Base-by-base conservation (phyloP, 106 monocot species). In the Vanilla planifolia region DNA sequence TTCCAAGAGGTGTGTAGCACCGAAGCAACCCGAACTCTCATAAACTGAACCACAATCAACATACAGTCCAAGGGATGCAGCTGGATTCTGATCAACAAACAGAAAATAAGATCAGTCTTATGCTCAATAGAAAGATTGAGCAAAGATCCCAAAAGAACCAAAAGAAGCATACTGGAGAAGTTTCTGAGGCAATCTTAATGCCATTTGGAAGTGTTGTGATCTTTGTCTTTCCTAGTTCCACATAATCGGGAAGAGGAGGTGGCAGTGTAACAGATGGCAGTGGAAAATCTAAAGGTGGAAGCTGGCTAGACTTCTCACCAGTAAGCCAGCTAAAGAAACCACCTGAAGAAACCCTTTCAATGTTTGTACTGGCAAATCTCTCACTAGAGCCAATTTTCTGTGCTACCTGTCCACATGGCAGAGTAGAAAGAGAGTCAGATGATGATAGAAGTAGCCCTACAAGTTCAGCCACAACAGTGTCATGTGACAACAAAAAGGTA, bases 1-100 rank as follows among this genome's bases (percentile, higher is more conserved):
- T 61, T 92, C 92, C 72, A 92, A 73, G 8, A 92, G 68, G 50
- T 86, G 86, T 15, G 86, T 70, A 27, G 62, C 77, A 33, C 92
- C 92, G 70, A 66, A 81, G 22, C 83, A 80, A 16, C 17, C 23
- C n/a, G 83, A 72, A 50, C 80, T 78, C 64, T 92, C 92, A 71
- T 87, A 92, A n/a, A 87, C 71, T 55, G 92, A 92, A 70, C 92
- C 92, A 67, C 83, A 78, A 21, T 92, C 84, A 61, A 87, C 71
- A 75, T 86, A 92, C 5, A 92, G 61, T 37, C 86, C 92, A 5
- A 92, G 70, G 1, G 86, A 92, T 15, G 86, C 83, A 47, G 68
- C 83, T 65, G 92, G 83, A 43, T 57, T 71, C 92, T 92, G 63
- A 63, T 20, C 5, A 53, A 14, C 11, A 26, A 48, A 26, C 24